Evolutionary conservation across 2,329 filamentous ascomycete genomes (phyloP).

Genomic region (Bisporella sp.): DNA sequence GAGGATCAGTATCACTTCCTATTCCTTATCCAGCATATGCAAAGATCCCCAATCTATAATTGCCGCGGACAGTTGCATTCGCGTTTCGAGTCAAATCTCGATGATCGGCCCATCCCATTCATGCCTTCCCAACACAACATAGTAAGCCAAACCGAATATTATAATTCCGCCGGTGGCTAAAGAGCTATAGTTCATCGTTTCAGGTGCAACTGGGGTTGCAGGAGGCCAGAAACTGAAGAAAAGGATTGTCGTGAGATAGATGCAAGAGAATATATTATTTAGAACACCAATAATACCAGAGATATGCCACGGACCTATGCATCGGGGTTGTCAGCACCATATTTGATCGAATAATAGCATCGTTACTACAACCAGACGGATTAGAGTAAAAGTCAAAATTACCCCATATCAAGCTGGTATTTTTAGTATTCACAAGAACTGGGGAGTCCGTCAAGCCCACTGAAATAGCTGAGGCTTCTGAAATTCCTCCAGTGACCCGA

Average conservation of each 20-base stretch:
- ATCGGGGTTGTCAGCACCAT: too few species aligned
- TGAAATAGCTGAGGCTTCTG: background rate
- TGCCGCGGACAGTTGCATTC: too few species aligned
- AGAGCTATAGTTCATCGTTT: slow-evolving; percentile 1
- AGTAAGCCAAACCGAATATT: slow-evolving; percentile 1
- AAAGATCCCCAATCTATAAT: too few species aligned
- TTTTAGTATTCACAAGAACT: background rate
- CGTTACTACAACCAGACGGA: too few species aligned
- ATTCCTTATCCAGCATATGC: too few species aligned
- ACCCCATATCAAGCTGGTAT: background rate
- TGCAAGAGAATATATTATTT: background rate
- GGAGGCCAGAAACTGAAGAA: slow-evolving; percentile 4
- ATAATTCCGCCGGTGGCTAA: background rate
- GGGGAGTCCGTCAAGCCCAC: background rate
- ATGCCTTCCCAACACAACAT: background rate
- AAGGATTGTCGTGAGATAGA: background rate
- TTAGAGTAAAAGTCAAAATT: too few species aligned
- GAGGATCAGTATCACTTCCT: too few species aligned
- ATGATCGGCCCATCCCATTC: slow-evolving; percentile 1
- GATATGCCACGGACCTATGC: background rate
- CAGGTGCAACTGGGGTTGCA: background rate
- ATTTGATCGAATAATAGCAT: too few species aligned
- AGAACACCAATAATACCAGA: background rate
- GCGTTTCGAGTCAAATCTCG: background rate
- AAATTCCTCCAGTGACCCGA: background rate